Percentiles rank a stretch among this genome's conserved stretches.
Conservation (phyloP, 2,329 filamentous ascomycete genomes). For the Graphiopsis chlorocephala region DNA sequence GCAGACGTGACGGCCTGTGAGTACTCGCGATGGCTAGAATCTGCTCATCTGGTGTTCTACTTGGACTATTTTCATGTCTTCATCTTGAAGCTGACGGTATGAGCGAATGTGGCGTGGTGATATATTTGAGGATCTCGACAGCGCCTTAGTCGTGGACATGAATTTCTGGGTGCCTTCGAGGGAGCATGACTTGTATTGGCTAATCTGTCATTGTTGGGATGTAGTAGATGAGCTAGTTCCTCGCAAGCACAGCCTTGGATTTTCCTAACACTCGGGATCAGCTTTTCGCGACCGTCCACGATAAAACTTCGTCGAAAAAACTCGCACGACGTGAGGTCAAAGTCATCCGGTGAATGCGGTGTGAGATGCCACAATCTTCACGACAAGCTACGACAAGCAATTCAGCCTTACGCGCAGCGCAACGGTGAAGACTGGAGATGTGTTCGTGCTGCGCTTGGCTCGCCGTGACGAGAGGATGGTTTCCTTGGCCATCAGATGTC, state of each 20-base stretch:
- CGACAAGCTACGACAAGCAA: conserved; percentile 14
- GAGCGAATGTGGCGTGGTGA: not conserved
- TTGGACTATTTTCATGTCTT: not conserved
- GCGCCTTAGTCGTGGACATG: not conserved
- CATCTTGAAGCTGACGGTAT: not conserved
- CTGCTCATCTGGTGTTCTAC: not conserved
- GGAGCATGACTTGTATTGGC: not conserved
- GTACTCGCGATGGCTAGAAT: not conserved
- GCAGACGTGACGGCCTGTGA: not conserved
- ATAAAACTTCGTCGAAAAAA: not conserved
- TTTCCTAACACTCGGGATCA: not conserved
- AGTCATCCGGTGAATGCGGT: not conserved
- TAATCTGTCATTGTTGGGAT: not conserved
- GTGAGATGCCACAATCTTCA: not conserved
- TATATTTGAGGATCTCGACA: not conserved
- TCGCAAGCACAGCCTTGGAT: not conserved
- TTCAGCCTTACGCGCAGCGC: conserved; percentile 9
- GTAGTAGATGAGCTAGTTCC: not conserved
- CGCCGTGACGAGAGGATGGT: not conserved
- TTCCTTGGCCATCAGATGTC: not conserved
- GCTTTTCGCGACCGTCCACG: not conserved
- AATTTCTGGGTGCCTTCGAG: not conserved
- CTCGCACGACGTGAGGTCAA: not conserved
- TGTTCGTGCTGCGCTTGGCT: conserved; percentile 1
- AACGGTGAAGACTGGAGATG: conserved; percentile 4